These are phyloP conservation scores for Chlamydomonas eustigma DNA, from an alignment of 139 green algal genomes.

Conservation along the genomic window DNA sequence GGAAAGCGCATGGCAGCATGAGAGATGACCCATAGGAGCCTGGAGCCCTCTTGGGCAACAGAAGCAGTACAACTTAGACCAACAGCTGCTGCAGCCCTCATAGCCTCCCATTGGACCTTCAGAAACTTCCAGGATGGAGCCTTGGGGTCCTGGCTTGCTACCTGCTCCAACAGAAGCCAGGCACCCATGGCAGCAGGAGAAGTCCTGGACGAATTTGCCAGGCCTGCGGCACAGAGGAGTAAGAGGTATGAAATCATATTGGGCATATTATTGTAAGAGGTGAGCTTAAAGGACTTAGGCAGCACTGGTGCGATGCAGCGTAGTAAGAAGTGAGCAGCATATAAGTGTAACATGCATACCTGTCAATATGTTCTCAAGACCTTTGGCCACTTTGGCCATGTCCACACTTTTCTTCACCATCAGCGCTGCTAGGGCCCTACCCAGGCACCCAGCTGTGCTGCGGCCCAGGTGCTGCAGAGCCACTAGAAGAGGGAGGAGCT, in stretches of 20 bases:
- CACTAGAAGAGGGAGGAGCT: conserved; percentile 37
- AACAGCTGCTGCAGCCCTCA: conserved; percentile 20
- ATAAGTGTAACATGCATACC: conserved; percentile 15
- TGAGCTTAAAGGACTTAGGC: too few relatives aligned
- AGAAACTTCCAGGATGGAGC: conserved; percentile 74
- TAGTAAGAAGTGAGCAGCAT: too few relatives aligned
- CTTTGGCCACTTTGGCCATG: conserved; percentile 12
- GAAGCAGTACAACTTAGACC: too few relatives aligned
- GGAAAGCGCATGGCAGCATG: conserved; percentile 58
- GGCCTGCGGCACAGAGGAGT: too few relatives aligned
- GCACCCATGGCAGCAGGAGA: conserved; percentile 36
- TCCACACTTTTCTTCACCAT: background rate
- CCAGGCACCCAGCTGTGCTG: conserved; percentile 37
- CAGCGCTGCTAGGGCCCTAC: conserved; percentile 21
- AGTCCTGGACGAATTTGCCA: background rate
- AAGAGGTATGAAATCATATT: too few relatives aligned
- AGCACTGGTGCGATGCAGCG: too few relatives aligned
- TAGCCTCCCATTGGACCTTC: conserved; percentile 41
- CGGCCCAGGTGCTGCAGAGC: conserved; percentile 37
- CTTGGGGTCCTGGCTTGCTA: conserved; percentile 47
- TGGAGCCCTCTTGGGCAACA: conserved; percentile 1
- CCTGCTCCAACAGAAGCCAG: conserved; percentile 60
- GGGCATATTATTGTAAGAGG: too few relatives aligned
- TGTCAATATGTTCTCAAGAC: conserved; percentile 42
- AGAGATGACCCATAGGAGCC: conserved; percentile 65